phyloP scores from a whole-genome alignment of 257 asterid species.

The Verbascum thapsus region DNA sequence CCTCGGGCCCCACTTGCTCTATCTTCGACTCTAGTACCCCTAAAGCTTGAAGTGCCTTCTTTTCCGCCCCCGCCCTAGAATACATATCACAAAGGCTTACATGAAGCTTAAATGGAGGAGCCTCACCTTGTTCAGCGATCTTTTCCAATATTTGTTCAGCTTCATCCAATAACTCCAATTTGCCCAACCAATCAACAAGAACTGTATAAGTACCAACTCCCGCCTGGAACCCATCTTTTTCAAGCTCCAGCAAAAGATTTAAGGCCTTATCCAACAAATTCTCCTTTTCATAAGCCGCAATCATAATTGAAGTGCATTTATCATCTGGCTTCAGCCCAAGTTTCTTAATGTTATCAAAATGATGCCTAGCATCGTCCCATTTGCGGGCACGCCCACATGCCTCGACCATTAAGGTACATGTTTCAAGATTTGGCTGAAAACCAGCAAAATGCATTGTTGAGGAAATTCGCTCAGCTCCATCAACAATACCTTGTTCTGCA shows the following conservation, averaged over 20 bases:
- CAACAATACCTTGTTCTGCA: slow-evolving; percentile 42
- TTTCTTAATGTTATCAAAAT: slow-evolving; percentile 55
- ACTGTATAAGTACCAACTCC: slow-evolving; percentile 72
- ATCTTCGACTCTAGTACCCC: slow-evolving; percentile 79
- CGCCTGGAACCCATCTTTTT: slow-evolving; percentile 69
- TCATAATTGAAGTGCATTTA: slow-evolving; percentile 62
- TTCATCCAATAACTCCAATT: slow-evolving; percentile 71
- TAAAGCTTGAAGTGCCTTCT: slow-evolving; percentile 80
- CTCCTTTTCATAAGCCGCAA: slow-evolving; percentile 60
- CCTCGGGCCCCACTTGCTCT: slow-evolving; percentile 54
- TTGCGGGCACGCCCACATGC: slow-evolving; percentile 48
- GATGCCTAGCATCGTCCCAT: slow-evolving; percentile 42
- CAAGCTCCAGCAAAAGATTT: slow-evolving; percentile 62
- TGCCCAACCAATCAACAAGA: slow-evolving; percentile 77
- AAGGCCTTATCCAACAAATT: slow-evolving; percentile 64
- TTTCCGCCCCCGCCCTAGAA: slow-evolving; percentile 56
- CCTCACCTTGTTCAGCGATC: slow-evolving; percentile 69
- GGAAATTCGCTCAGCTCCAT: slow-evolving; percentile 47
- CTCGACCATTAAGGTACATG: slow-evolving; percentile 60
- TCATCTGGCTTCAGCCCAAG: slow-evolving; percentile 83
- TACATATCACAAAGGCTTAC: slow-evolving; percentile 82
- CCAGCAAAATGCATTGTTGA: slow-evolving; percentile 57
- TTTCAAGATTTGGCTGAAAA: slow-evolving; percentile 47
- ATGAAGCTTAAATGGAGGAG: slow-evolving; percentile 72
- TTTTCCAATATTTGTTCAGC: slow-evolving; percentile 76